Evolutionary conservation across 345 rosid genomes (phyloP).

Genomic region (Camelina hispida): DNA sequence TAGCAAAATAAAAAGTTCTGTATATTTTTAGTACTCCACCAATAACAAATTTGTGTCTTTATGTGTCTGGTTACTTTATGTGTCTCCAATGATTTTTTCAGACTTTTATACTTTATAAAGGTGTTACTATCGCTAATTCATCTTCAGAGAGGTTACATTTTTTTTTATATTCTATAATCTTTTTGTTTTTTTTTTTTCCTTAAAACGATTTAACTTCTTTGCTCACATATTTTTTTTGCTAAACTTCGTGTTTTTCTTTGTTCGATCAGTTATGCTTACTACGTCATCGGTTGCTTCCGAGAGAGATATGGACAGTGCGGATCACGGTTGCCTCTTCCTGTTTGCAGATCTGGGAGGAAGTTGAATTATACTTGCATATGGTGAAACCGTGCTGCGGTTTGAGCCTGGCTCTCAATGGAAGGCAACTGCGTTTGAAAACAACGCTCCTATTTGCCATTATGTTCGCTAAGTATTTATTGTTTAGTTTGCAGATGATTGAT

Average conservation of each 20-base stretch:
- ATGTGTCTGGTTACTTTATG: too few species aligned
- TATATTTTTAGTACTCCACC: too few species aligned
- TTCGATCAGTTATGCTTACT: neutral
- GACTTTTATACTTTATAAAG: too few species aligned
- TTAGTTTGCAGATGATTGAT: too few species aligned
- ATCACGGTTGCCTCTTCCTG: too few species aligned
- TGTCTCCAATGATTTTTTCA: too few species aligned
- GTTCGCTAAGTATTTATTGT: too few species aligned
- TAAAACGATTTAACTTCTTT: too few species aligned
- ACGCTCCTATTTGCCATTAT: neutral
- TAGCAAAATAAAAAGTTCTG: too few species aligned
- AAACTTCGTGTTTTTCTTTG: neutral
- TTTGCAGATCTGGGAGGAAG: neutral
- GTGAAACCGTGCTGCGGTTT: neutral
- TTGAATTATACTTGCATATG: too few species aligned
- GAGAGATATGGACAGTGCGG: conserved; percentile 2
- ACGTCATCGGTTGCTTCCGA: neutral
- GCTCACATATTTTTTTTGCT: neutral
- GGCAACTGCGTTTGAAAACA: conserved; percentile 3
- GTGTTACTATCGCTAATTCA: conserved; percentile 12
- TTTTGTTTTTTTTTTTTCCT: neutral
- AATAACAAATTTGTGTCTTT: too few species aligned
- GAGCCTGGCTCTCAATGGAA: conserved; percentile 1
- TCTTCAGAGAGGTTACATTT: neutral
- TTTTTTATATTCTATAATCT: neutral